These are phyloP conservation scores for Globisporangium echinulatum DNA, from an alignment of 352 stramenopile species.

Conservation along the genomic window DNA sequence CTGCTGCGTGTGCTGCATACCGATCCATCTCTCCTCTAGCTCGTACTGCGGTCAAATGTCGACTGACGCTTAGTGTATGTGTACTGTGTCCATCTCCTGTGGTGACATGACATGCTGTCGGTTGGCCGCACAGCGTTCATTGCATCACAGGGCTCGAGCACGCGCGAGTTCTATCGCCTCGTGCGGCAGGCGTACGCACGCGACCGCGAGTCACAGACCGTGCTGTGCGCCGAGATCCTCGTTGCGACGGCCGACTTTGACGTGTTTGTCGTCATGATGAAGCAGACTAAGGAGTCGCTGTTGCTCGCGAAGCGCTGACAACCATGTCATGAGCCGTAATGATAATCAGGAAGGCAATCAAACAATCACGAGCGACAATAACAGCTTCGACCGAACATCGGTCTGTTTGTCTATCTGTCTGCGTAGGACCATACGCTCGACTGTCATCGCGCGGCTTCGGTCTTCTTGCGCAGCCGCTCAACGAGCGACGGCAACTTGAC, in stretches of 20 bases:
- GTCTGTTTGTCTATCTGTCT: neutral
- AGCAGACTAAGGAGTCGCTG: conserved; percentile 67
- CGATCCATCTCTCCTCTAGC: neutral
- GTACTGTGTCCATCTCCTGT: too few relatives aligned
- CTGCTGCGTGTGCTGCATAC: neutral
- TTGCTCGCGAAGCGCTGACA: conserved; percentile 39
- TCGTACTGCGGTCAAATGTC: neutral
- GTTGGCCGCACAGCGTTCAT: conserved; percentile 40
- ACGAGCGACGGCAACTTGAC: conserved; percentile 69
- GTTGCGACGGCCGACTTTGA: conserved; percentile 74
- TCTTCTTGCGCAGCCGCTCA: conserved; percentile 61
- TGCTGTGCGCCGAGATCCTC: conserved; percentile 71
- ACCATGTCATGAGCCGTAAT: neutral
- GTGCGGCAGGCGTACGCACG: conserved; percentile 48
- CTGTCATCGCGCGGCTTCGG: conserved; percentile 33
- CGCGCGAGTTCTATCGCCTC: conserved; percentile 61
- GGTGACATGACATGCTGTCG: too few relatives aligned
- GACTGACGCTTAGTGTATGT: neutral
- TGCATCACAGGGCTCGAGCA: conserved; percentile 40
- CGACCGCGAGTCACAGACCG: conserved; percentile 52
- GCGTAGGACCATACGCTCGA: too few relatives aligned
- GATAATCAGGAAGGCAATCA: too few relatives aligned
- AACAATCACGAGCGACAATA: neutral
- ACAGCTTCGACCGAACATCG: neutral
- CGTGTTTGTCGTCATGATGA: conserved; percentile 82